Evolutionary conservation across 768 basidiomycete genomes (phyloP).

Genomic region (Psilocybe tampanensis): DNA sequence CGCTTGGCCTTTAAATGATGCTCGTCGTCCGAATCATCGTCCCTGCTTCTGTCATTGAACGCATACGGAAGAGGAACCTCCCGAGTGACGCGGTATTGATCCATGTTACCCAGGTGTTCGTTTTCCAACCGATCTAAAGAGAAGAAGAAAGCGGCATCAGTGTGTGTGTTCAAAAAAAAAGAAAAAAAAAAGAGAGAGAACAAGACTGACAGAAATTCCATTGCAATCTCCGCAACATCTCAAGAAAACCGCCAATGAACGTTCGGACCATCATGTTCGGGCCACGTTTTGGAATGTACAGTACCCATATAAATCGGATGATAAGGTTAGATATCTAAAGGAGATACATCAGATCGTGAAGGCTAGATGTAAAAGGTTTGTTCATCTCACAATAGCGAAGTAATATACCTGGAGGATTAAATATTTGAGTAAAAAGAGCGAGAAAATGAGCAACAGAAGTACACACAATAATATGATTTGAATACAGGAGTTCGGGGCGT

Average conservation of each 20-base stretch:
- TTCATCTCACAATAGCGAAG: conserved; percentile 63
- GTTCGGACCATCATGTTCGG: conserved; percentile 54
- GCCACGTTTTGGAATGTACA: conserved; percentile 64
- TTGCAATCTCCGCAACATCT: conserved; percentile 79
- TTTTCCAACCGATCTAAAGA: conserved; percentile 45
- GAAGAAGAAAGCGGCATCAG: neutral
- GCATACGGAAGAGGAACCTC: conserved; percentile 86
- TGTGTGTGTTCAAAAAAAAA: neutral
- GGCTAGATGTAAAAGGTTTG: neutral
- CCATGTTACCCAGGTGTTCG: conserved; percentile 91
- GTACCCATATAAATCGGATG: conserved; percentile 81
- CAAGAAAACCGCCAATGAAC: conserved; percentile 71
- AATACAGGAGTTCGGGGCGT: conserved; percentile 76
- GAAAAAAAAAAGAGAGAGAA: neutral
- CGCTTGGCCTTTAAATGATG: conserved; percentile 12
- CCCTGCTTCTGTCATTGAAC: conserved; percentile 52
- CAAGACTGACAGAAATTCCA: conserved; percentile 89
- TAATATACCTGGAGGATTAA: conserved; percentile 63
- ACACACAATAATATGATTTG: conserved; percentile 58
- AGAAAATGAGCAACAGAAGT: neutral
- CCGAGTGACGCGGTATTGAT: conserved; percentile 86
- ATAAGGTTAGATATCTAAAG: conserved; percentile 67
- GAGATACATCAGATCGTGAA: neutral
- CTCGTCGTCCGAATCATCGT: conserved; percentile 43
- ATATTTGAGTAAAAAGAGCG: neutral